Conservation (phyloP, 306 rosid species). For the Quercus wislizeni region DNA sequence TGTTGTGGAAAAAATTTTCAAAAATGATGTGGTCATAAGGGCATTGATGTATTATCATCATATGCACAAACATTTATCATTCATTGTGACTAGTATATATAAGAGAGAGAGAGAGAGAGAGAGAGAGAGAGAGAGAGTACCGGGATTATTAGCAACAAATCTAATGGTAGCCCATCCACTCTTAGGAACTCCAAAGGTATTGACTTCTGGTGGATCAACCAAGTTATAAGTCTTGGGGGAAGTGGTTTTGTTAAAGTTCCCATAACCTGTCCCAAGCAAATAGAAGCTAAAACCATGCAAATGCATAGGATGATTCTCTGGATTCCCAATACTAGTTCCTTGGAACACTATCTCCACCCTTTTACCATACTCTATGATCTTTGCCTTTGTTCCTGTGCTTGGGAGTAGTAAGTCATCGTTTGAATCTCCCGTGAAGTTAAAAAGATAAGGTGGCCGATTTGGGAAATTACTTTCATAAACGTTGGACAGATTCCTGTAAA, state of each 20-base stretch:
- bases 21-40: too few species aligned
- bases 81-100: too few species aligned
- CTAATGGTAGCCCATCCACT: slow-evolving; percentile 42
- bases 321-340: slow-evolving; percentile 26
- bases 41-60: too few species aligned
- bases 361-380: slow-evolving; percentile 19
- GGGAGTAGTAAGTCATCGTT: slow-evolving; percentile 3
- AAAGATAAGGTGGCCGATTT: slow-evolving; percentile 6
- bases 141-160: slow-evolving; percentile 35
- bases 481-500: slow-evolving; percentile 18
- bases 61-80: not conserved
- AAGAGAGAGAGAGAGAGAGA: too few species aligned
- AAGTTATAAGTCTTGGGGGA: slow-evolving; percentile 21
- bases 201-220: slow-evolving; percentile 25
- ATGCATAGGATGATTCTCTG: slow-evolving; percentile 54
- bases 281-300: slow-evolving; percentile 48
- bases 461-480: slow-evolving; percentile 29
- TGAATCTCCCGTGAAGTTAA: slow-evolving; percentile 35
- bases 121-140: not conserved
- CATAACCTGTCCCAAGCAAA: slow-evolving; percentile 31
- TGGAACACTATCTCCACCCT: slow-evolving; percentile 43
- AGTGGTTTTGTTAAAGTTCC: slow-evolving; percentile 14
- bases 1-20: too few species aligned
- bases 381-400: slow-evolving; percentile 23
- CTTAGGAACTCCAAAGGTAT: slow-evolving; percentile 28